Conservation (phyloP, 225 moss, liverwort and hornwort species). For the Ulota crispa region DNA sequence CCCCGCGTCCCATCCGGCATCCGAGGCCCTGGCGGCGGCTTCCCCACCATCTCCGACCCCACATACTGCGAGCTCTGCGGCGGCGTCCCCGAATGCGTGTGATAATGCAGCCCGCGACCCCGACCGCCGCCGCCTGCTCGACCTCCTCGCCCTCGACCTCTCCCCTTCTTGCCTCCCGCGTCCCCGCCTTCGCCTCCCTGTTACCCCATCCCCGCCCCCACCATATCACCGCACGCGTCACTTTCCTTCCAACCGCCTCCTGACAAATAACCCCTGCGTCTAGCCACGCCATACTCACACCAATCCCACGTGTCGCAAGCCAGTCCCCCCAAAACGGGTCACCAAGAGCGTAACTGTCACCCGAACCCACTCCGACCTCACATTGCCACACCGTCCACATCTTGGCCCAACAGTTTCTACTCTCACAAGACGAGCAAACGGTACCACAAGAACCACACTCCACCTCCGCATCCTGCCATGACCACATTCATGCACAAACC, state of each 20-base stretch:
- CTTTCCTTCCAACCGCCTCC: too few species aligned
- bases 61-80: conserved; percentile 62
- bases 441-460: neutral
- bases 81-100: conserved; percentile 77
- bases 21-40: conserved; percentile 95
- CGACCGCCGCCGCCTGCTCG: conserved; percentile 57
- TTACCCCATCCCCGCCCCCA: neutral
- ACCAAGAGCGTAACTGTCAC: neutral
- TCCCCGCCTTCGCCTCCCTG: conserved; percentile 72
- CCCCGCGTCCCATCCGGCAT: conserved; percentile 99
- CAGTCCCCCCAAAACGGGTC: too few species aligned
- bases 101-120: conserved; percentile 71
- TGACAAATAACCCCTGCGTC: too few species aligned
- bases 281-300: neutral
- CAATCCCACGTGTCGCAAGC: too few species aligned
- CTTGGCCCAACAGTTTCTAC: too few species aligned
- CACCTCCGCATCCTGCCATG: neutral
- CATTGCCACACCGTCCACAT: neutral
- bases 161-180: conserved; percentile 63
- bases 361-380: neutral
- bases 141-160: conserved; percentile 82
- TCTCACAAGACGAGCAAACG: too few species aligned
- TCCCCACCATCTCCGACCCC: conserved; percentile 59
- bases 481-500: neutral
- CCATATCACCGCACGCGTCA: neutral